Evolutionary conservation across 2,329 filamentous ascomycete species (phyloP), one percentile per base, ranked within the genome.

Genomic region (Xylariaceae sp.): DNA sequence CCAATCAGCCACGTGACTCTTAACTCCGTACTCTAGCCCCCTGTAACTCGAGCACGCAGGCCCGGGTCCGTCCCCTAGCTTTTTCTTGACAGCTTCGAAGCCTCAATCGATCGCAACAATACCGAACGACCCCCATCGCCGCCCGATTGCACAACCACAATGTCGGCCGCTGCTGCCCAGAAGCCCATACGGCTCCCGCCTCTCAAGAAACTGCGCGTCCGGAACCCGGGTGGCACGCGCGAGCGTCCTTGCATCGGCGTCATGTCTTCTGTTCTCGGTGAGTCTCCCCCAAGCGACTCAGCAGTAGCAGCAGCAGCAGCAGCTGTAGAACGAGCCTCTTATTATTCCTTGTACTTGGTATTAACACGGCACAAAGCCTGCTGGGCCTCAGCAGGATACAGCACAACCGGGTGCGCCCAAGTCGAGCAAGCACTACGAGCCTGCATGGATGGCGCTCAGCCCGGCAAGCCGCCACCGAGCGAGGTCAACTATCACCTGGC

Each of bases 401-500:
- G 69, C 61, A 70, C 75, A 4, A 60, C 72, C 11, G 79, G 78
- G 29, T 84, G 80, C 61, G 71, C 71, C 18, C 69, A 71, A 32
- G 60, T 84, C 51, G 80, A 84, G 64, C 71, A 72, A 42, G 71
- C 79, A 39, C 68, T 86, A 45, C 75, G 82, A 19, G 64, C 66
- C 24, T 86, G 81, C 68, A 95, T 96, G 89, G 91, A 97, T 71
- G 78, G 78, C 42, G 82, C 84, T 48, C 80, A 59, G 73, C 72
- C 63, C 44, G 55, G 66, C 11, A 60, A 64, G 38, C 58, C 63
- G 24, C 78, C 79, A 62, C 88, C 83, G 71, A 91, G 82, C 64
- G 81, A 78, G 50, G 89, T 97, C 78, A 97, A 97, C 69, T 90
- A 90, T 73, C 90, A 96, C 64, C 72, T 97, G 33, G 78, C 79